Evolutionary conservation across 2,329 filamentous ascomycete species (phyloP).

Genomic region (Arthroderma uncinatum): DNA sequence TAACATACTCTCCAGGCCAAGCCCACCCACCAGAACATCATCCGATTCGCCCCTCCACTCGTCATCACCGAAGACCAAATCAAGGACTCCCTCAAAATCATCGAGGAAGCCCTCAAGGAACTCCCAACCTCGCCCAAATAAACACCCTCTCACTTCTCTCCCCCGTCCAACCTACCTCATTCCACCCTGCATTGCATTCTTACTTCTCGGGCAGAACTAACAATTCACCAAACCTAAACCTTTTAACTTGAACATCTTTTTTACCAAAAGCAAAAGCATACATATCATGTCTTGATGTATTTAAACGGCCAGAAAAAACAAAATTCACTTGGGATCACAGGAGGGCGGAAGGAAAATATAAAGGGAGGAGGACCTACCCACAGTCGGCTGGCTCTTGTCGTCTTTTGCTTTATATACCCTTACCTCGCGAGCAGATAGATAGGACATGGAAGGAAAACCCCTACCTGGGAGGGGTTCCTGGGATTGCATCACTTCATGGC

Average conservation of each 20-base stretch:
- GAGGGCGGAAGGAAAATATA: neutral
- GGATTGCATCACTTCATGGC: neutral
- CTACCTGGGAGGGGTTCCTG: neutral
- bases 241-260: neutral
- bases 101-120: slow-evolving; percentile 69
- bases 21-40: slow-evolving; percentile 97
- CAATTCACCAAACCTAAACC: neutral
- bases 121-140: slow-evolving; percentile 46
- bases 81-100: slow-evolving; percentile 62
- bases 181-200: neutral
- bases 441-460: neutral
- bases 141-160: neutral
- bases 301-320: neutral
- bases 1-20: slow-evolving; percentile 57
- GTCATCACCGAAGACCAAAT: slow-evolving; percentile 89
- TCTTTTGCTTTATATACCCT: neutral
- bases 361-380: neutral
- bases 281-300: neutral
- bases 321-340: neutral
- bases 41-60: slow-evolving; percentile 88
- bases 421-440: neutral
- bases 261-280: neutral
- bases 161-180: neutral
- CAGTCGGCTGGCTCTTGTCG: neutral
- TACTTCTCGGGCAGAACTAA: neutral